Evolutionary conservation across 108 stramenopile species (phyloP).

Genomic region (Seminavis robusta): DNA sequence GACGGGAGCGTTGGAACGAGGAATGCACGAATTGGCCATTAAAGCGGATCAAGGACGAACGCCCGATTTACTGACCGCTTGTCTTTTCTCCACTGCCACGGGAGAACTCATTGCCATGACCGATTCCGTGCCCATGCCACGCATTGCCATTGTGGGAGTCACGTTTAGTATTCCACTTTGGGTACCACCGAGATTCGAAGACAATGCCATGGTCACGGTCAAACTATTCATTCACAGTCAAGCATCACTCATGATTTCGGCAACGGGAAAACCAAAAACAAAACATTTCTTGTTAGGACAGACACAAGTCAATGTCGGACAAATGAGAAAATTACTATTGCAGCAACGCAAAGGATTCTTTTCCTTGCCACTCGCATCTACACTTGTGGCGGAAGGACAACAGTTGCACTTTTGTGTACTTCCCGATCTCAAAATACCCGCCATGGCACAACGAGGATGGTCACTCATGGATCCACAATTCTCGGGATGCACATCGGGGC

Average conservation of each 20-base stretch:
- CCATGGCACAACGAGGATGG: slow-evolving; percentile 53
- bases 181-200: slow-evolving; percentile 31
- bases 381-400: slow-evolving; percentile 25
- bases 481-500: slow-evolving; percentile 3
- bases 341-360: not conserved
- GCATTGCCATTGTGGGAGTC: slow-evolving; percentile 20
- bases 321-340: not conserved
- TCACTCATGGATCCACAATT: slow-evolving; percentile 70
- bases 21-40: slow-evolving; percentile 64
- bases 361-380: slow-evolving; percentile 6
- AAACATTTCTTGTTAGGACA: slow-evolving; percentile 9
- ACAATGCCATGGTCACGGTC: slow-evolving; percentile 17
- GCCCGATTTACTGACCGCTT: slow-evolving; percentile 58
- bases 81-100: slow-evolving; percentile 43
- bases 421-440: slow-evolving; percentile 55
- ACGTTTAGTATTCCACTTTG: slow-evolving; percentile 59
- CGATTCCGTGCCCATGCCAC: slow-evolving; percentile 24
- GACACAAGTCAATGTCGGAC: not conserved
- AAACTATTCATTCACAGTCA: slow-evolving; percentile 48
- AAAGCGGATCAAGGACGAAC: slow-evolving; percentile 68
- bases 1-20: slow-evolving; percentile 48
- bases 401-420: slow-evolving; percentile 28
- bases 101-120: slow-evolving; percentile 28
- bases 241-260: slow-evolving; percentile 20
- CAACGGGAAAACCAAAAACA: slow-evolving; percentile 14